phyloP scores from a whole-genome alignment of 208 protist species.

The Phytomonas francai region DNA sequence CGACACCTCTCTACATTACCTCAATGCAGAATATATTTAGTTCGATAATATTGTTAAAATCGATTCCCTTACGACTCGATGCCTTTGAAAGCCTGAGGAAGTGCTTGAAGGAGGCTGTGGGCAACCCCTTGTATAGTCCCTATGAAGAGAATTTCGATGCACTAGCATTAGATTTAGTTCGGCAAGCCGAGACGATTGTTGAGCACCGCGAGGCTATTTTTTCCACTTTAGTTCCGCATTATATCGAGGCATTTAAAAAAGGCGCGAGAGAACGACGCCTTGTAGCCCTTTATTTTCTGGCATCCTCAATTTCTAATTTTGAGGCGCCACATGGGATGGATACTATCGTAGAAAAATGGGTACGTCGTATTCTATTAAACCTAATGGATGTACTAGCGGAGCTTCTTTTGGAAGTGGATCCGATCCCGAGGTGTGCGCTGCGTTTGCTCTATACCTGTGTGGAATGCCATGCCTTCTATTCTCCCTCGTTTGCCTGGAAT shows the following conservation, averaged over 20 bases:
- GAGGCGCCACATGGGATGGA: slow-evolving; percentile 18
- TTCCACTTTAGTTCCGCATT: slow-evolving; percentile 39
- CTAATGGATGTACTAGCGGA: slow-evolving; percentile 27
- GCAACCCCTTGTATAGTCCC: slow-evolving; percentile 41
- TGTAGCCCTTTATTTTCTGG: slow-evolving; percentile 65
- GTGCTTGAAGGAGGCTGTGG: slow-evolving; percentile 65
- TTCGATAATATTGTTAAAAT: slow-evolving; percentile 29
- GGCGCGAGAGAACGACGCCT: slow-evolving; percentile 48
- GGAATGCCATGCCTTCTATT: slow-evolving; percentile 33
- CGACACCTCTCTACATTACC: slow-evolving; percentile 30
- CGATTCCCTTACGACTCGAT: slow-evolving; percentile 33
- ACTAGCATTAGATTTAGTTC: slow-evolving; percentile 53
- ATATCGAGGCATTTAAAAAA: slow-evolving; percentile 51
- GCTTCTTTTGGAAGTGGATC: slow-evolving; percentile 66
- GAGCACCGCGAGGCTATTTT: slow-evolving; percentile 43
- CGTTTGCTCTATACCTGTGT: slow-evolving; percentile 69
- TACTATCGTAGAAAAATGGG: slow-evolving; percentile 15
- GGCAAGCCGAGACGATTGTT: slow-evolving; percentile 32
- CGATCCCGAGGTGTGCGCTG: slow-evolving; percentile 78
- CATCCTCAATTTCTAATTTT: slow-evolving; percentile 31
- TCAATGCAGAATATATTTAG: slow-evolving; percentile 55
- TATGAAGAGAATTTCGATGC: slow-evolving; percentile 62
- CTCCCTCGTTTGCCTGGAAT: slow-evolving; percentile 31
- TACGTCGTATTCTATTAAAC: slow-evolving; percentile 23
- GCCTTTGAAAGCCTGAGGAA: slow-evolving; percentile 49